Conservation (phyloP, 805 yeast genomes). For the Teunomyces tritomae region DNA sequence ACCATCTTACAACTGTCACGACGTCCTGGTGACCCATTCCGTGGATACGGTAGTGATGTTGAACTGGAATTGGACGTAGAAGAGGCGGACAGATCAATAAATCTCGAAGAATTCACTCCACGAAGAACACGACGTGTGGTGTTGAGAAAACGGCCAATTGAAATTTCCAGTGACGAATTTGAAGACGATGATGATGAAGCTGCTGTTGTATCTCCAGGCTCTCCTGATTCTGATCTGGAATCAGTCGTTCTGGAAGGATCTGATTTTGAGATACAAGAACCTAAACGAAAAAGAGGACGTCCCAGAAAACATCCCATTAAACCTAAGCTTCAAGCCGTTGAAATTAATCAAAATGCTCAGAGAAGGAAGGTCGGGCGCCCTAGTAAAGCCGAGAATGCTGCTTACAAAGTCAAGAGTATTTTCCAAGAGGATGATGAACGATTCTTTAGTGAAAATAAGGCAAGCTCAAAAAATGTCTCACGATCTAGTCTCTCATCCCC, state of each 20-base stretch:
- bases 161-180: slow-evolving; percentile 8
- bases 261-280: not conserved
- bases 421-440: slow-evolving; percentile 33
- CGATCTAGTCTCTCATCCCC: not conserved
- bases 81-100: not conserved
- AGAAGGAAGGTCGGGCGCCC: slow-evolving; percentile 25
- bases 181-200: slow-evolving; percentile 9
- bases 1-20: slow-evolving; percentile 25
- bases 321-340: not conserved
- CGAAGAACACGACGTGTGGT: slow-evolving; percentile 5
- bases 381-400: slow-evolving; percentile 22
- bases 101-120: slow-evolving; percentile 4
- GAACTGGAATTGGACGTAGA: slow-evolving; percentile 22
- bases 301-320: not conserved
- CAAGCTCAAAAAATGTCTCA: not conserved
- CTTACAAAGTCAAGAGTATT: slow-evolving; percentile 31
- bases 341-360: not conserved
- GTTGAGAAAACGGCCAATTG: not conserved
- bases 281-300: not conserved
- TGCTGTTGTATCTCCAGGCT: not conserved
- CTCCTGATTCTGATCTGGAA: slow-evolving; percentile 1
- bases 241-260: not conserved
- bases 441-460: slow-evolving; percentile 18
- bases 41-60: slow-evolving; percentile 21
- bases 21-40: slow-evolving; percentile 5